Conservation (phyloP, 2,329 filamentous ascomycete species). For the Aureobasidium vineae region DNA sequence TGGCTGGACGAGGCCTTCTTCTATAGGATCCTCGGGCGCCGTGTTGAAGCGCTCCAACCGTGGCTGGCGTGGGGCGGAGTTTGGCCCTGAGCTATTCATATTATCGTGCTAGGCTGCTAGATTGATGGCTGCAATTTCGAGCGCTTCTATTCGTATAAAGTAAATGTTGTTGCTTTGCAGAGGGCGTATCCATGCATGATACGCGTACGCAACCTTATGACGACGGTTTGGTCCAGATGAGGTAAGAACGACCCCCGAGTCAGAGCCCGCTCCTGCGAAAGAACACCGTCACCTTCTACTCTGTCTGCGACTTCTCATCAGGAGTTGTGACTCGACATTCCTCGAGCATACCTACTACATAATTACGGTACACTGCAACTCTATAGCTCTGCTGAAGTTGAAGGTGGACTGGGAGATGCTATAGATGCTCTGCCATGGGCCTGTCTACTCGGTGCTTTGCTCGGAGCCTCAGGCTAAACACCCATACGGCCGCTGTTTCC, state of each 20-base stretch:
- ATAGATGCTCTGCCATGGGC: background rate
- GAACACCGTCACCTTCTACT: background rate
- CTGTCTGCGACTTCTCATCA: background rate
- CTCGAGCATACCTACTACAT: background rate
- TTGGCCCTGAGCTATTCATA: slow-evolving; percentile 10
- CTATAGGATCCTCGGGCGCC: slow-evolving; percentile 28
- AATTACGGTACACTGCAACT: background rate
- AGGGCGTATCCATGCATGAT: slow-evolving; percentile 2
- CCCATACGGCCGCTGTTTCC: slow-evolving; percentile 9
- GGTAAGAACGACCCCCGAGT: background rate
- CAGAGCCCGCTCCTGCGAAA: background rate
- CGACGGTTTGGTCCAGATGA: background rate
- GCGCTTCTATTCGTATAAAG: background rate
- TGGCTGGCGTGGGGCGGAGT: slow-evolving; percentile 4
- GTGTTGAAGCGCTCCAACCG: slow-evolving; percentile 29
- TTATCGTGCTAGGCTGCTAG: slow-evolving; percentile 2
- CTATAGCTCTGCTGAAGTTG: background rate
- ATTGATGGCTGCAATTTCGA: background rate
- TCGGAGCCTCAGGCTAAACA: background rate
- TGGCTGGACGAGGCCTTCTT: slow-evolving; percentile 19
- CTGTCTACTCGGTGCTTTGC: background rate
- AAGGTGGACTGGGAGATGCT: background rate
- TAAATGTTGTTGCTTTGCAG: slow-evolving; percentile 10
- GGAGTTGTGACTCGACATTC: no score
- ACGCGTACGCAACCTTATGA: slow-evolving; percentile 8